Base-by-base conservation (phyloP, 176 grass and related monocot genomes). In the Zea luxurians region DNA sequence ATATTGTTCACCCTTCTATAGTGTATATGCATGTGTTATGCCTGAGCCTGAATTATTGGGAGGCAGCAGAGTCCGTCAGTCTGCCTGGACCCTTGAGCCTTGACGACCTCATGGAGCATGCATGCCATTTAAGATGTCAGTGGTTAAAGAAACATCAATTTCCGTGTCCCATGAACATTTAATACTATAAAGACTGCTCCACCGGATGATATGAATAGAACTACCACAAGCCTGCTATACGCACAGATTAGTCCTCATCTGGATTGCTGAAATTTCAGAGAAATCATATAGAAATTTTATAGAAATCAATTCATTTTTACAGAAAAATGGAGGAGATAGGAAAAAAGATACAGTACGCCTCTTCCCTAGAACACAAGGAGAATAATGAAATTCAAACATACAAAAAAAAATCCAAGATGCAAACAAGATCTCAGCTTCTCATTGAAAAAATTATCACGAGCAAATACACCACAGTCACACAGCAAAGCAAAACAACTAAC, bases 81-180 rank as follows among this genome's bases (percentile, higher is more conserved):
- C 78, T 70, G 21, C 58, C 55, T 58, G 61, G 45, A 50, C 54
- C 61, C 83, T 80, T 76, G 40, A 85, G n/a, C 20, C 58, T 60
- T 8, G 35, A 35, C 48, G 75, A 75, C 55, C 45, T 85, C 68
- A 54, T 40, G 47, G 46, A 87, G 57, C 77, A 79, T 16, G 64
- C 81, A 85, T 37, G 41, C 16, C 75, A 92, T 66, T 83, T 73
- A 85, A 77, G 70, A 66, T 82, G 87, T 52, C 87, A 82, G 71
- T 38, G 37, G 58, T 85, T 85, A 78, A 80, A 66, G 58, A 46
- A 72, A 16, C 77, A 81, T 81, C 66, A 89, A 89, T 89, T 82
- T 81, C 20, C 61, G 9, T 50, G 87, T 85, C 73, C 77, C 78
- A 78, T 45, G 66, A 73, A 15, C 72, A 89, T 82, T 89, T 62